Percentiles rank a stretch among this genome's conserved stretches.
Conservation (phyloP, 306 rosid species). For the Vachellia pachyceras region DNA sequence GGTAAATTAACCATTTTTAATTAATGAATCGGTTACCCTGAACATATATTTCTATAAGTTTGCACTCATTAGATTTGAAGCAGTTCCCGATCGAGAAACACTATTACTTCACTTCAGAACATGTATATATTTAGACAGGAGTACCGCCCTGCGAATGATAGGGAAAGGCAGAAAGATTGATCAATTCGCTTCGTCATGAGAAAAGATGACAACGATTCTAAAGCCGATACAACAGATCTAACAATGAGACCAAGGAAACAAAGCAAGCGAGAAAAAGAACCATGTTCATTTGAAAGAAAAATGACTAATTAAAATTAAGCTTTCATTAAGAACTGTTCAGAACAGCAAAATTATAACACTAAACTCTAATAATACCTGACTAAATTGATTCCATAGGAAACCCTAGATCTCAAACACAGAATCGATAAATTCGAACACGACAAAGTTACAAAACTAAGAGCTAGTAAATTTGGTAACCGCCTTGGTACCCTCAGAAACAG, state of each 20-base stretch:
- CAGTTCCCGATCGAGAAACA: no score
- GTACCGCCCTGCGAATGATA: no score
- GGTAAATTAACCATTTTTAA: no score
- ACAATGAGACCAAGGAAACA: no score
- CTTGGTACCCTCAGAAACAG: slow-evolving; percentile 83
- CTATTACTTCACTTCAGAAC: background rate
- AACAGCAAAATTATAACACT: slow-evolving; percentile 21
- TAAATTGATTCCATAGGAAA: background rate
- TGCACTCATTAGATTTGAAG: background rate
- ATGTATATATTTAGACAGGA: background rate
- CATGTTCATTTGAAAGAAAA: background rate
- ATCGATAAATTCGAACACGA: background rate
- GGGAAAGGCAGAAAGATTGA: no score
- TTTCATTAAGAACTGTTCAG: slow-evolving; percentile 32
- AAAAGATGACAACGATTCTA: background rate
- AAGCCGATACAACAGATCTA: no score
- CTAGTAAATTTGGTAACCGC: slow-evolving; percentile 83
- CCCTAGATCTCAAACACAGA: no score
- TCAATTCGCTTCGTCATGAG: background rate
- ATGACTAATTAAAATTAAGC: background rate
- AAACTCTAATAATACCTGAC: background rate
- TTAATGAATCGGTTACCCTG: background rate
- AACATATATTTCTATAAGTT: background rate
- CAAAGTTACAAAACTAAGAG: slow-evolving; percentile 40
- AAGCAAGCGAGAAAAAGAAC: background rate